Evolutionary conservation across 495 filamentous ascomycete species (phyloP), one percentile per base, ranked within the genome.

Genomic region (Amphirosellinia nigrospora): DNA sequence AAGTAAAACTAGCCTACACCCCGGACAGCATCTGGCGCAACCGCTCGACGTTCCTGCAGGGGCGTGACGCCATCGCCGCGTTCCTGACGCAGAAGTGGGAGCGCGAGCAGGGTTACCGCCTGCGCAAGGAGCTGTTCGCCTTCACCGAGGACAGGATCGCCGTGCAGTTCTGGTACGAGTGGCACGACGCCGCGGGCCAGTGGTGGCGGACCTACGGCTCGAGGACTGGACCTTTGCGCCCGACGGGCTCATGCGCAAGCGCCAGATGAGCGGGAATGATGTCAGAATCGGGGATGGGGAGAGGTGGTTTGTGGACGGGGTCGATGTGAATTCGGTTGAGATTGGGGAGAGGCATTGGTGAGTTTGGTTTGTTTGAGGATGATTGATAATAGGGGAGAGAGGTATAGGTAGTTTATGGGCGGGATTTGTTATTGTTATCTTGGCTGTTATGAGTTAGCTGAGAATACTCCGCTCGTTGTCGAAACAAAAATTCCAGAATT

Each of bases 111-210:
- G 89, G 83, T 38, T 97, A 97, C 73, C 83, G 87, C 2, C 86
- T 97, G 46, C 88, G 94, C 64, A 97, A 97, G 79, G 94, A 98
- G 75, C 84, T 98, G 9, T 97, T 97, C 81, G 86, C 92, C 13
- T 92, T 92, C 72, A 83, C 82, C 0, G 88, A 87, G 60, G 86
- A 93, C 75, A 68, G 86, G 80, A 96, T 95, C 73, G 93, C 92
- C 1, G 93, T 96, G 48, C 92, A 96, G 79, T 97, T 97, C 79
- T 97, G 93, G 93, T 97, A 97, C 70, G 94, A 97, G 79, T 97
- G 88, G 80, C 86, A 89, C 64, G 93, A 97, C 74, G 80, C 78
- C 26, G 70, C 85, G 0, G 91, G 93, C 74, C 90, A 92, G 74
- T 98, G 93, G 94, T 96, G 92, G 86, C 86, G 94, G 21, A 94